Evolutionary conservation across 176 grass and related monocot species (phyloP), one percentile per base, ranked within the genome.

Genomic region (Chloris gayana): DNA sequence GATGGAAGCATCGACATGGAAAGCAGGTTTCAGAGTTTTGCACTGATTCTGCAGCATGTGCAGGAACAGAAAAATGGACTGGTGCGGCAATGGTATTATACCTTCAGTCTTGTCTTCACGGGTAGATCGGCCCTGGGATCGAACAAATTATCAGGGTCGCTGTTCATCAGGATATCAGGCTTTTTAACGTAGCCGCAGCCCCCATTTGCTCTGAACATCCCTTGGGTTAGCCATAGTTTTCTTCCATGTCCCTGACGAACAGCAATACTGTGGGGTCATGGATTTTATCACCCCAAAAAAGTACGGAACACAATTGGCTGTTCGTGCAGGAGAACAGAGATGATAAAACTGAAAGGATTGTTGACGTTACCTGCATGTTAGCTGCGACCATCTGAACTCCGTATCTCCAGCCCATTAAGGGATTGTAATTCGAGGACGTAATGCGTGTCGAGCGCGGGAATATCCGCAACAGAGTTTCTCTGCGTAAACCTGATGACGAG

Each of bases 131-230:
- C 68, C 69, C 57, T 70, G 41, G 90, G 96, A 33, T 95, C 72
- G 11, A 93, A 99, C 8, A 84, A 32, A 22, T 83, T 65, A 15
- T 85, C 42, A 2, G 69, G 44, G 22, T 72, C 35, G 1, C 47
- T 65, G 25, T 86, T 80, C 71, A 91, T 77, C 19, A 99, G 82
- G 50, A 88, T 73, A 38, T 93, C 72, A 4, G 96, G 96, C 29
- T 99, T 99, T 70, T 95, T 99, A 2, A 99, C 96, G 21, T 93
- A 99, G 34, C 96, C 96, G 24, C 92, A 95, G 12, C 96, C 92
- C 33, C 92, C 96, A 12, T 95, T 99, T 3, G 92, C 96, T 46
- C 82, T 80, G 58, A 99, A 99, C 88, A 95, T 93, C 22, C 96
- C 90, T 21, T 95, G 86, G 47, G 86, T 93, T 13, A 95, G 34